Conservation (phyloP, 2,329 filamentous ascomycete species). For the Volutella citrinella region DNA sequence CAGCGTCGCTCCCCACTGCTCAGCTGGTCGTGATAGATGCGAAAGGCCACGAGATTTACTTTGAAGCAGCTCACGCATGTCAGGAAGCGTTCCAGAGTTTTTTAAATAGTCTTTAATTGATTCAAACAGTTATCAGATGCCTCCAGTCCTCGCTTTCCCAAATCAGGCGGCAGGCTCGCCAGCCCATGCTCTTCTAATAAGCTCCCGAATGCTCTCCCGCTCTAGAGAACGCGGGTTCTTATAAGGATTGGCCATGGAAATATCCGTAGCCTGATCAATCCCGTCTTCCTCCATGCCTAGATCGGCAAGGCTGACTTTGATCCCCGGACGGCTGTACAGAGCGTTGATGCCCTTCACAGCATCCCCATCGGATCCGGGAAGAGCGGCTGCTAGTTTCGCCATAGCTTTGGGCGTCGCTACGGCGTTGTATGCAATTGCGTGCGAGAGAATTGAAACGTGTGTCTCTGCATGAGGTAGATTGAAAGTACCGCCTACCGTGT, state of each 20-base stretch:
- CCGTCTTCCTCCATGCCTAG: slow-evolving; percentile 59
- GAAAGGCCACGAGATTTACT: slow-evolving; percentile 8
- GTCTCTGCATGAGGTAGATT: slow-evolving; percentile 64
- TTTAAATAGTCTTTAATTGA: background rate
- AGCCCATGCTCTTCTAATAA: slow-evolving; percentile 57
- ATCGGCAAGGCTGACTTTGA: slow-evolving; percentile 50
- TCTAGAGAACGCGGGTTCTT: slow-evolving; percentile 57
- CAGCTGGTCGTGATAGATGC: slow-evolving; percentile 4
- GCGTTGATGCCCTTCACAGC: slow-evolving; percentile 55
- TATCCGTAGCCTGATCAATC: slow-evolving; percentile 56
- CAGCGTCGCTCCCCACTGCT: background rate
- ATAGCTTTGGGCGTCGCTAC: slow-evolving; percentile 51
- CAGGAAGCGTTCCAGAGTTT: background rate
- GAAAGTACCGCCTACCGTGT: slow-evolving; percentile 61
- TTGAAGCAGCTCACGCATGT: slow-evolving; percentile 3
- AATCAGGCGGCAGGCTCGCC: too few relatives aligned
- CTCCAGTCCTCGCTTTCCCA: too few relatives aligned
- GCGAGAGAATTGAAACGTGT: slow-evolving; percentile 61
- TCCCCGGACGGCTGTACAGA: slow-evolving; percentile 48
- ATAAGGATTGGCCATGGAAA: slow-evolving; percentile 57
- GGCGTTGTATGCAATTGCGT: slow-evolving; percentile 61
- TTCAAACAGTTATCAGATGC: too few relatives aligned
- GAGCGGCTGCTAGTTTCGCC: slow-evolving; percentile 46
- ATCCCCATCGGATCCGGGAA: slow-evolving; percentile 57
- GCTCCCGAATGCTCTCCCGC: slow-evolving; percentile 47